Conservation (phyloP, 345 rosid genomes). For the Hirschfeldia incana region DNA sequence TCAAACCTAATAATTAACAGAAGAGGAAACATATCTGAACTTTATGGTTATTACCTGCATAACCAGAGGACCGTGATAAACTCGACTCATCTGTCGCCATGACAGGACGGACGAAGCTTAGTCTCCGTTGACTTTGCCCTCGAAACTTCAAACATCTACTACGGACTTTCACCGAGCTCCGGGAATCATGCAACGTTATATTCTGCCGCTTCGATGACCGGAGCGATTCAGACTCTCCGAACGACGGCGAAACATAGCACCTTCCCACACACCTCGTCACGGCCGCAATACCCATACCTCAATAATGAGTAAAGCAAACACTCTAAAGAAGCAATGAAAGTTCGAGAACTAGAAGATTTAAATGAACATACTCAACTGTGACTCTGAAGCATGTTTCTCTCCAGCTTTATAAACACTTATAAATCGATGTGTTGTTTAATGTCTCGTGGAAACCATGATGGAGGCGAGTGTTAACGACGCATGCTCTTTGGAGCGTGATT, state of each 20-base stretch:
- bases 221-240: slow-evolving; percentile 1
- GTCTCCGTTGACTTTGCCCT: slow-evolving; percentile 29
- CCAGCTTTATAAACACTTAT: background rate
- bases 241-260: slow-evolving; percentile 10
- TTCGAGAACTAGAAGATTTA: too few relatives aligned
- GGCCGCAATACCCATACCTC: slow-evolving; percentile 27
- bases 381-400: background rate
- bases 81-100: slow-evolving; percentile 51
- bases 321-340: too few relatives aligned
- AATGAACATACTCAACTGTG: background rate
- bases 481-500: too few relatives aligned
- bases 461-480: background rate
- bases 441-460: background rate
- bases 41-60: too few relatives aligned
- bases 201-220: background rate
- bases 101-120: slow-evolving; percentile 39
- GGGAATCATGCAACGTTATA: slow-evolving; percentile 12
- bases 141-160: slow-evolving; percentile 4
- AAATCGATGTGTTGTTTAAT: background rate
- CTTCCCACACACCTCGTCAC: slow-evolving; percentile 26
- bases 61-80: slow-evolving; percentile 15
- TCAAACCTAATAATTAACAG: background rate
- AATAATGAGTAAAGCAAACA: too few relatives aligned
- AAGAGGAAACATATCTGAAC: background rate
- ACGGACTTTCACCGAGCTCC: background rate